Evolutionary conservation across 257 asterid genomes (phyloP).

Genomic region (Solanum sejunctum): DNA sequence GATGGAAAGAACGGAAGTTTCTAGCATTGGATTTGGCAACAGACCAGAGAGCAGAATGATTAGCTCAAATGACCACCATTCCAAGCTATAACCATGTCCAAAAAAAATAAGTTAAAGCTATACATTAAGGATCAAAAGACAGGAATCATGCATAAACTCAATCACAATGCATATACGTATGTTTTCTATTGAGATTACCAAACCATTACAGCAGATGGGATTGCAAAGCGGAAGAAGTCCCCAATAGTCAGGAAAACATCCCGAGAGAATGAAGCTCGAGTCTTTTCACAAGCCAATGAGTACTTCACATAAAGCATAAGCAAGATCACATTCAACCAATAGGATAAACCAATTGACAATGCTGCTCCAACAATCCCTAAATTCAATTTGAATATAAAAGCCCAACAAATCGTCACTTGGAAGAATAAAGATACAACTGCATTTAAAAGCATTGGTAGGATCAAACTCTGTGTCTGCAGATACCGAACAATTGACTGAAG

Average conservation of each 20-base stretch:
- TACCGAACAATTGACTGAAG: slow-evolving; percentile 65
- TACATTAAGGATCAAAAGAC: background rate
- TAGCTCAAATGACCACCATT: slow-evolving; percentile 84
- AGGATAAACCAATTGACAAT: slow-evolving; percentile 53
- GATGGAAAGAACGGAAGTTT: slow-evolving; percentile 64
- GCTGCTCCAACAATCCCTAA: slow-evolving; percentile 72
- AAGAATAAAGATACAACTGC: slow-evolving; percentile 44
- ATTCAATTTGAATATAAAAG: slow-evolving; percentile 35
- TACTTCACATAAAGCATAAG: slow-evolving; percentile 40
- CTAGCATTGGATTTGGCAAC: slow-evolving; percentile 64
- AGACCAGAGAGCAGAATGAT: slow-evolving; percentile 58
- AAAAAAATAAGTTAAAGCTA: background rate
- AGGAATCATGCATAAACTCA: background rate
- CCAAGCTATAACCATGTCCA: slow-evolving; percentile 23
- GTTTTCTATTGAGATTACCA: slow-evolving; percentile 30
- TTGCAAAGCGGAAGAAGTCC: slow-evolving; percentile 55
- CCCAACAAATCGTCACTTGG: slow-evolving; percentile 67
- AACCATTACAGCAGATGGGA: slow-evolving; percentile 80
- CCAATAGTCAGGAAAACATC: slow-evolving; percentile 29
- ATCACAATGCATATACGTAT: background rate
- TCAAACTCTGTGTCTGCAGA: slow-evolving; percentile 65
- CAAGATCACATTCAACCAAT: slow-evolving; percentile 53
- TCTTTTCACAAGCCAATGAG: slow-evolving; percentile 38
- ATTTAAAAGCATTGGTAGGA: slow-evolving; percentile 57
- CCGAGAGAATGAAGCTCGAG: slow-evolving; percentile 22